Base-by-base conservation (phyloP, 495 filamentous ascomycete species). In the Pseudoneurospora amorphoporcata region DNA sequence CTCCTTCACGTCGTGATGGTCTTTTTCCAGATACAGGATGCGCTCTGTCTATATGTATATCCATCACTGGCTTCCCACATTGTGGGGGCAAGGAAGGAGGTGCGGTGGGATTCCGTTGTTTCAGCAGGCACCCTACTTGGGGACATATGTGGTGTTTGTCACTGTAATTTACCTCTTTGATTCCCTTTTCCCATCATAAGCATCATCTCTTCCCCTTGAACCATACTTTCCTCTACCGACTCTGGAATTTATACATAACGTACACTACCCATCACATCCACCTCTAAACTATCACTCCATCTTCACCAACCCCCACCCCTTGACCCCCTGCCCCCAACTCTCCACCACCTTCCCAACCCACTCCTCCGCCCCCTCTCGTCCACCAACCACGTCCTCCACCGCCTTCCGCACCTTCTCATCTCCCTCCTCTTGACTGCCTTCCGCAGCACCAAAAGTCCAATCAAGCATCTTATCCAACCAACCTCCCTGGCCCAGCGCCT, bases 261-360 rank as follows among this genome's bases (percentile, higher is more conserved):
- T 53, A 53, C 19, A 8, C n/a, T n/a, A n/a, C n/a, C n/a, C 8
- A 19, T n/a, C 16, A 16, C 17, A n/a, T 17, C 42, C 42, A 45
- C 7, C 7, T 17, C 42, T n/a, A 45, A 8, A 45, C 42, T 45
- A 29, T 53, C 65, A 82, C 73, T 82, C 77, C 76, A 75, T 75
- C 76, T 72, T 74, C 0, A 80, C 77, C 72, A 75, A 73, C 39
- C 76, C 75, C 81, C 83, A 83, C n/a, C 84, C 84, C 73, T 79
- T 81, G 4, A 83, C 79, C 10, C 75, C 76, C 39, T 83, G 83
- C 65, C 80, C 65, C 84, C 83, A 85, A 69, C 83, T 83, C 69
- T 83, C 82, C 68, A 82, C 73, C 72, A 85, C 73, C 72, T 75
- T 73, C 2, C 81, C 80, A 38, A 77, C 82, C 82, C 82, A 84